phyloP scores from a whole-genome alignment of 1,139 yeast genomes.

The Pichia kudriavzevii region DNA sequence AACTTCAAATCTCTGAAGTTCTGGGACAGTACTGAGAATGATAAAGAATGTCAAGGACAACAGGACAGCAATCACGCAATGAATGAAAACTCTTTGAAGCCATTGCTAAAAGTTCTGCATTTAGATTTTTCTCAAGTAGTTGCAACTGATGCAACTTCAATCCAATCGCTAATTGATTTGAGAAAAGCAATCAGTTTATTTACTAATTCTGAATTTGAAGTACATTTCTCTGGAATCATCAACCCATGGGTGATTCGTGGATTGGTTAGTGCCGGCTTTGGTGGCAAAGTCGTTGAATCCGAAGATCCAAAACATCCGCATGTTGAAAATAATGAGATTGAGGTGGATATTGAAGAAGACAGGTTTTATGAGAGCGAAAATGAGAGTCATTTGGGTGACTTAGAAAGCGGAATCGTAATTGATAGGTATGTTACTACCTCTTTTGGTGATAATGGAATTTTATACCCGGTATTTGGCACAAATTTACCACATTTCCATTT shows the following conservation, averaged over 20 bases:
- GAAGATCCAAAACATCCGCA: slow-evolving; percentile 1
- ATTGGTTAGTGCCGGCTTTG: slow-evolving; percentile 72
- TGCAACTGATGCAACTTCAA: slow-evolving; percentile 68
- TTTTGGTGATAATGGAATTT: slow-evolving; percentile 38
- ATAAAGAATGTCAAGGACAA: background rate
- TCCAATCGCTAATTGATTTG: slow-evolving; percentile 71
- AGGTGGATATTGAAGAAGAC: slow-evolving; percentile 12
- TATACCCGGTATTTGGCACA: slow-evolving; percentile 44
- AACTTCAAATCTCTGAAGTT: slow-evolving; percentile 1
- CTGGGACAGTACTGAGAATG: background rate
- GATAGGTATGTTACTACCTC: slow-evolving; percentile 19
- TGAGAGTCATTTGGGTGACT: slow-evolving; percentile 24
- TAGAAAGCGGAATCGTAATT: background rate
- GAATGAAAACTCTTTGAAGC: slow-evolving; percentile 33
- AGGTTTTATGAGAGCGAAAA: slow-evolving; percentile 13
- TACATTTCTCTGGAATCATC: slow-evolving; percentile 77
- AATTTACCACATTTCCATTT: slow-evolving; percentile 81
- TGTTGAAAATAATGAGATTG: slow-evolving; percentile 9
- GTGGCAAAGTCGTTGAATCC: slow-evolving; percentile 30
- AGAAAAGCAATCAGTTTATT: slow-evolving; percentile 64
- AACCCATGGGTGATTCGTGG: slow-evolving; percentile 85
- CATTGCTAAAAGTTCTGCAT: slow-evolving; percentile 62
- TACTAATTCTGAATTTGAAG: slow-evolving; percentile 78
- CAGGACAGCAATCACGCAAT: background rate
- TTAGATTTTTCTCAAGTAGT: slow-evolving; percentile 76